Conservation (phyloP, 1,139 yeast genomes). For the Magnusiomyces ingens region DNA sequence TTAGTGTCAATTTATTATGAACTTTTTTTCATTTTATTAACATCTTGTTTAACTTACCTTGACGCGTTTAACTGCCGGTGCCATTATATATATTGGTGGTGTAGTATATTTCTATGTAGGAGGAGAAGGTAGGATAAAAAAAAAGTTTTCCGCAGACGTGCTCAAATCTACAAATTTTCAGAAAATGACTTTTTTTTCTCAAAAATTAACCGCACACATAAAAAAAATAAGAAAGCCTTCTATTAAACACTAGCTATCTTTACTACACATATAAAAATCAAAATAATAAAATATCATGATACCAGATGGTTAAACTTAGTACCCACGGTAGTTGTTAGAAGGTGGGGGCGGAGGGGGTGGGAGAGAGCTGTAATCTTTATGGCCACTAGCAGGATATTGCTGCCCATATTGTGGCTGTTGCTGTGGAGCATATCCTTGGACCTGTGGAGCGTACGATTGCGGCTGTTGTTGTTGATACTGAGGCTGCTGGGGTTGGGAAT, state of each 20-base stretch:
- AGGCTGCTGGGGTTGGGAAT: background rate
- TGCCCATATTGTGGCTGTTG: conserved; percentile 15
- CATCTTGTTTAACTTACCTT: conserved; percentile 9
- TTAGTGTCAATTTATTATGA: background rate
- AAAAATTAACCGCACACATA: too few relatives aligned
- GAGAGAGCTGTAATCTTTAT: conserved; percentile 1
- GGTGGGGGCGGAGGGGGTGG: conserved; percentile 6
- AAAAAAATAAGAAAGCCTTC: too few relatives aligned
- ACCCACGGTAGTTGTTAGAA: background rate
- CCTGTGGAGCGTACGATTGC: conserved; percentile 14
- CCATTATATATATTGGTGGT: conserved; percentile 10
- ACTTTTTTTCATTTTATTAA: background rate
- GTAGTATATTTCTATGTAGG: background rate
- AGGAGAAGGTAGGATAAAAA: background rate
- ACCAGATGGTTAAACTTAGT: conserved; percentile 9
- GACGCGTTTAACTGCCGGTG: conserved; percentile 14
- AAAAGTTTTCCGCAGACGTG: background rate
- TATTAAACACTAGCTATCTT: too few relatives aligned
- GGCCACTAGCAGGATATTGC: conserved; percentile 4
- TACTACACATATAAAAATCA: too few relatives aligned
- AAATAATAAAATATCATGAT: background rate
- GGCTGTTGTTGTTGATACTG: conserved; percentile 10
- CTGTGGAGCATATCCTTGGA: conserved; percentile 9
- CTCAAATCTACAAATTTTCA: too few relatives aligned
- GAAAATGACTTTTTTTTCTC: too few relatives aligned